Base-by-base conservation (phyloP, 1,284 basidiomycete species). In the Ganoderma boninense region DNA sequence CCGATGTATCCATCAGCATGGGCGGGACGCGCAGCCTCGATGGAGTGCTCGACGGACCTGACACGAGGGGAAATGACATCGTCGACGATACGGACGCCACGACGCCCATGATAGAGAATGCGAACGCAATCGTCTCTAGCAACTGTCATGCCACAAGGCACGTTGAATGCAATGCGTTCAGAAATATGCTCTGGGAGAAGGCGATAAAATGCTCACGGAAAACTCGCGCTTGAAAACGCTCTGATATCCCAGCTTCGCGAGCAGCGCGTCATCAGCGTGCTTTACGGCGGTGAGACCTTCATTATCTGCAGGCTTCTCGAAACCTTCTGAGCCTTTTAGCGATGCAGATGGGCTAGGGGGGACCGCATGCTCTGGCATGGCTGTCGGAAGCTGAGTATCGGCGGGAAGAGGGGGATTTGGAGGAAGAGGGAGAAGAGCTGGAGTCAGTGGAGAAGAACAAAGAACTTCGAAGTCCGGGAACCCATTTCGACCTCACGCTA, bases 161-260 rank as follows among this genome's bases (percentile, higher is more conserved):
- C n/a, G 40, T 38, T 2, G 16, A n/a, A 43, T 13, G 60, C 40
- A 38, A 62, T 8, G 60, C 13, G 2, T 26, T 44, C 5, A 60
- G 35, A n/a, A 23, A 42, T 18, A 29, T 14, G 2, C 14, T 43
- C 38, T 38, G 10, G 35, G 29, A 43, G 60, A 8, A 29, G 49
- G 20, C 43, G 62, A 54, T 11, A 29, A 8, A 14, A 14, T 23
- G 73, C 87, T 73, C 73, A 92, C 91, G 70, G 92, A 91, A 77
- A 94, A 94, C 78, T 94, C 91, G 65, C 92, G 87, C 76, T 84
- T 90, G 80, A 94, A 94, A 79, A 93, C 92, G 76, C 87, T 86
- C 82, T 87, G 92, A 81, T 94, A 94, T 2, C 93, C 92, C 43
- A 93, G 85, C 69, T 86, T 80, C 14, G 91, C 91, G 44, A 93